These are phyloP conservation scores for Calonectria hawksworthii DNA, from an alignment of 2,329 filamentous ascomycete genomes.

Conservation along the genomic window DNA sequence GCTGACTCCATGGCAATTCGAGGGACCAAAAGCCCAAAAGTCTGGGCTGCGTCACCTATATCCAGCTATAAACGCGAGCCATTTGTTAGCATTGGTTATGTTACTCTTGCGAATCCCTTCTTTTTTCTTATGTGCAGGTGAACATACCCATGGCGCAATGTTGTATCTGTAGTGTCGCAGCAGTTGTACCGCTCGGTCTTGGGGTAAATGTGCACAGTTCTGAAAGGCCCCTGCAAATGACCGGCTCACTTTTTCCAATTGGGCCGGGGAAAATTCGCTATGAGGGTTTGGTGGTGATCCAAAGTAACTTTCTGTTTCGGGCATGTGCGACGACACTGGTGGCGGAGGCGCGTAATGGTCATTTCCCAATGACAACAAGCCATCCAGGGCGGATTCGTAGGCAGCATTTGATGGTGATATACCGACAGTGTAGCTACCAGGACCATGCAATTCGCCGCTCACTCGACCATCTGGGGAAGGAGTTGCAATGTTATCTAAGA, in stretches of 20 bases:
- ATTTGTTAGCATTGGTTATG: constrained; percentile 13
- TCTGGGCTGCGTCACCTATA: constrained; percentile 56
- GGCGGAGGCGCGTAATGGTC: constrained; percentile 36
- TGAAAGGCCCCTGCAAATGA: constrained; percentile 32
- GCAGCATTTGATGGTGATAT: constrained; percentile 42
- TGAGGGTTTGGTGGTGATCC: constrained; percentile 23
- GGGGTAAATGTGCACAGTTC: constrained; percentile 43
- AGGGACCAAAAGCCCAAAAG: constrained; percentile 55
- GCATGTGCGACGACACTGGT: constrained; percentile 27
- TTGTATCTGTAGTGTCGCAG: constrained; percentile 61
- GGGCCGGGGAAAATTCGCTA: constrained; percentile 14
- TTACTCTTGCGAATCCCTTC: background rate
- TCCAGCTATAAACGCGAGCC: constrained; percentile 51
- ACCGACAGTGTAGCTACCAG: constrained; percentile 31
- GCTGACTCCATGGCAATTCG: constrained; percentile 46
- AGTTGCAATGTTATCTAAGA: constrained; percentile 17
- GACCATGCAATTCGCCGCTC: constrained; percentile 16
- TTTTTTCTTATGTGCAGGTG: background rate
- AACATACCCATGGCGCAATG: constrained; percentile 60
- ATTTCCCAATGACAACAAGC: constrained; percentile 51
- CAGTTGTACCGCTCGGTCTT: constrained; percentile 47
- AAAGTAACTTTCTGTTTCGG: constrained; percentile 26
- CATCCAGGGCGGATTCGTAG: constrained; percentile 53
- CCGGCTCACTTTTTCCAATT: constrained; percentile 22
- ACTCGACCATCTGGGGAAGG: constrained; percentile 21